Evolutionary conservation across 768 basidiomycete genomes (phyloP).

Genomic region (Lactarius psammicola): DNA sequence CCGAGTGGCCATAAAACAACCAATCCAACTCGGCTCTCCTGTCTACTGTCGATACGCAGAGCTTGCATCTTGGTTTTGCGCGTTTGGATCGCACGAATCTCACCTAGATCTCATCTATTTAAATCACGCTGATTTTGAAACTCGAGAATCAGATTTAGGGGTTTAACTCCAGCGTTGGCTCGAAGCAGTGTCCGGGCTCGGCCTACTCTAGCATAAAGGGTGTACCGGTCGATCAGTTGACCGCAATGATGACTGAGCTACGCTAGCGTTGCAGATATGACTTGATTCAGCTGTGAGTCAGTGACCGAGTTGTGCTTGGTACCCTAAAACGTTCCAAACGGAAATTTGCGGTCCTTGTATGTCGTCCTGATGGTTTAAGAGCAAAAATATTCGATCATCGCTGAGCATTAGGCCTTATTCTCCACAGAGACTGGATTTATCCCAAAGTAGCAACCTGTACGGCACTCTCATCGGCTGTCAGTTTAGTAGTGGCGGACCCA

Average conservation of each 20-base stretch:
- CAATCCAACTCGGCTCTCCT: background rate
- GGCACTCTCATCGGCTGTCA: no score
- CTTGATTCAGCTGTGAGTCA: no score
- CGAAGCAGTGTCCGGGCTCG: background rate
- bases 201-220: background rate
- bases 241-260: slow-evolving; percentile 3
- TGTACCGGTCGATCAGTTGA: slow-evolving; percentile 14
- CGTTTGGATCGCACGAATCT: background rate
- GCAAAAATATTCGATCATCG: no score
- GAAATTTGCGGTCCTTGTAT: no score
- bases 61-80: background rate
- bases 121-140: slow-evolving; percentile 11
- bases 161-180: background rate
- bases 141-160: slow-evolving; percentile 17
- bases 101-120: slow-evolving; percentile 18
- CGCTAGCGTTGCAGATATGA: no score
- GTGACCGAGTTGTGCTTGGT: background rate
- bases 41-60: background rate
- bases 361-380: no score
- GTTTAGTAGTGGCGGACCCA: no score
- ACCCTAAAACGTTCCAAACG: background rate
- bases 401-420: no score
- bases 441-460: no score
- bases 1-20: background rate
- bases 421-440: no score